phyloP scores from a whole-genome alignment of 495 filamentous ascomycete genomes.

The Hyaloscypha finlandica region DNA sequence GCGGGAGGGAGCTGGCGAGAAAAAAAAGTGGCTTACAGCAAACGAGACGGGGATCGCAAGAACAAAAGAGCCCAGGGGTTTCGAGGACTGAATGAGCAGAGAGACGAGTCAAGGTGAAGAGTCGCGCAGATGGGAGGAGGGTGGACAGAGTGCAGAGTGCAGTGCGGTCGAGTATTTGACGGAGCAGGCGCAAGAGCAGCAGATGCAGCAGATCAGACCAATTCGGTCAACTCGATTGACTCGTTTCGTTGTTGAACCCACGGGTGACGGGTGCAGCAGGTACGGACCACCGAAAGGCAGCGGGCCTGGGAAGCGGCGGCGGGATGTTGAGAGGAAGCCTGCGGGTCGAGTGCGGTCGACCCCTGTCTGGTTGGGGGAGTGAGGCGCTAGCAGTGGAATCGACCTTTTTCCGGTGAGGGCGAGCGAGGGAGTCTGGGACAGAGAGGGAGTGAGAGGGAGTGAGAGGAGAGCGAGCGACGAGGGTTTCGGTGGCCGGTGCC shows the following conservation, averaged over 20 bases:
- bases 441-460: no score
- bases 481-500: background rate
- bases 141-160: background rate
- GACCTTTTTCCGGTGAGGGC: background rate
- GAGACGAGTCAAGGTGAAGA: background rate
- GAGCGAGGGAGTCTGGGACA: no score
- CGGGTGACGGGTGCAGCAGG: background rate
- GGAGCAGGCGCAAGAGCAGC: background rate
- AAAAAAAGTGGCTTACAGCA: slow-evolving; percentile 10
- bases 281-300: background rate
- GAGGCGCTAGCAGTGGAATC: background rate
- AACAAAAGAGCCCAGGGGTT: background rate
- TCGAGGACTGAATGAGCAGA: background rate
- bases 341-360: background rate
- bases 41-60: background rate
- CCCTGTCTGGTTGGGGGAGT: slow-evolving; percentile 1
- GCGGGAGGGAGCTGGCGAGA: slow-evolving; percentile 5
- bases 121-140: background rate
- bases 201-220: background rate
- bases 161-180: background rate
- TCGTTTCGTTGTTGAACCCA: background rate
- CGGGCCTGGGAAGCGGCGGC: background rate
- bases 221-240: background rate
- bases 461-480: no score
- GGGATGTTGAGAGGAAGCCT: background rate